Evolutionary conservation across 805 yeast species (phyloP), one percentile per base, ranked within the genome.

Genomic region (Lipomyces orientalis): DNA sequence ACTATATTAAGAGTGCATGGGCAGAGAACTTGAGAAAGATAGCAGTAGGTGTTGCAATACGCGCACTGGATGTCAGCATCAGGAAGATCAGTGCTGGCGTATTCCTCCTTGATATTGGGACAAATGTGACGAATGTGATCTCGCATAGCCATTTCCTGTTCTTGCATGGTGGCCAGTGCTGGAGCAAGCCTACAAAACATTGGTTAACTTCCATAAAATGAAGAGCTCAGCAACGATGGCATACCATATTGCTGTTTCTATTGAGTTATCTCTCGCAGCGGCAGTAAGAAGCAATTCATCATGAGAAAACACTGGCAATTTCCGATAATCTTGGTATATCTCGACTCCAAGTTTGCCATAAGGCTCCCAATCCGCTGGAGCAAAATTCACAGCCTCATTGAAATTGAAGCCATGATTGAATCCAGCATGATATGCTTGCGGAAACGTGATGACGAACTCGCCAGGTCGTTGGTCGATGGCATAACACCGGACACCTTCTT

Each of bases 381-480:
- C 81, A 64, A 78, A 80, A 65, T 80, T 80, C 31, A 80, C 82
- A 0, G 82, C 82, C 65, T 79, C 82, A 63, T 73, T 75, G 52
- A 79, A 67, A 76, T 93, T 93, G 76, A 86, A 91, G 0, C 97
- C 97, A 71, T 88, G 87, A 74, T 93, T 92, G 78, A 93, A 92
- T 0, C 97, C 97, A 0, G 97, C 88, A 79, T 93, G 97, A 75
- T 91, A 93, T 12, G 94, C 96, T 77, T 88, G 88, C 1, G 97
- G 97, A 75, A 88, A 92, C 0, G 97, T 92, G 2, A 92, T 83
- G 22, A 92, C 87, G 75, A 89, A 91, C 74, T 92, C 97, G 61
- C 91, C 91, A 1, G 94, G 89, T 6, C 85, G 79, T 75, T 93
- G 97, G 70, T 90, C 85, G 1, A 91, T 91, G 34, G 84, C 86